Conservation (phyloP, 2,329 filamentous ascomycete species). For the Colletotrichum sp. region DNA sequence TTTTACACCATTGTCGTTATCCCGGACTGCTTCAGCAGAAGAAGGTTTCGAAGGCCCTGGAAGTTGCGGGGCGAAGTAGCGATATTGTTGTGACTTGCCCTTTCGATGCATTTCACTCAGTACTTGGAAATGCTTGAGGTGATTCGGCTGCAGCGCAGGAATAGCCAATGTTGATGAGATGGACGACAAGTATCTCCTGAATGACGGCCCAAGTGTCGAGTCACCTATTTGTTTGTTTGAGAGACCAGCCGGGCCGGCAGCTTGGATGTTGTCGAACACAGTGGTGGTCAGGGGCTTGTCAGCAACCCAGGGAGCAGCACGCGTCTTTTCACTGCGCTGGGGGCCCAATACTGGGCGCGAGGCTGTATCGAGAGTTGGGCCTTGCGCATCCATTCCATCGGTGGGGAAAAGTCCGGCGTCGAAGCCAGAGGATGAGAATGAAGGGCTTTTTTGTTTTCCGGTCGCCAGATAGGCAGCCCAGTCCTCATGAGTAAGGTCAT, state of each 20-base stretch:
- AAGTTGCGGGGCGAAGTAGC: background rate
- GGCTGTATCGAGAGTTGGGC: background rate
- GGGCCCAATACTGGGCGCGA: background rate
- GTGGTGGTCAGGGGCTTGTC: constrained; percentile 36
- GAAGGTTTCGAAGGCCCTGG: background rate
- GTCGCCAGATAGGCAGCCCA: constrained; percentile 61
- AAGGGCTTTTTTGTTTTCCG: constrained; percentile 35
- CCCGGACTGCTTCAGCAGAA: background rate
- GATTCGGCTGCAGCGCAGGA: constrained; percentile 7
- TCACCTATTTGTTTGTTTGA: constrained; percentile 35
- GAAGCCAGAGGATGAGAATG: background rate
- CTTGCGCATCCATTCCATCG: background rate
- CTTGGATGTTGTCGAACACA: constrained; percentile 37
- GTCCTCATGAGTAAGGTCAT: constrained; percentile 61
- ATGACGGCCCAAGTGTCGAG: constrained; percentile 33
- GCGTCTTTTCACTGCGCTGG: background rate
- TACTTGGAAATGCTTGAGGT: constrained; percentile 20
- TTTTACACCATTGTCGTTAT: background rate
- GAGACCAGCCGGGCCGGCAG: constrained; percentile 31
- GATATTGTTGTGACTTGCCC: constrained; percentile 19
- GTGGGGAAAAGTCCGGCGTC: background rate
- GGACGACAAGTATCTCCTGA: constrained; percentile 36
- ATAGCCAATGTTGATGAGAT: constrained; percentile 34
- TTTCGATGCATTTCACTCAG: constrained; percentile 18
- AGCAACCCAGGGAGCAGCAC: constrained; percentile 29